Percentiles rank a stretch among this genome's conserved stretches.
phyloP scores from a whole-genome alignment of 257 asterid genomes.

The Leptodermis oblonga region DNA sequence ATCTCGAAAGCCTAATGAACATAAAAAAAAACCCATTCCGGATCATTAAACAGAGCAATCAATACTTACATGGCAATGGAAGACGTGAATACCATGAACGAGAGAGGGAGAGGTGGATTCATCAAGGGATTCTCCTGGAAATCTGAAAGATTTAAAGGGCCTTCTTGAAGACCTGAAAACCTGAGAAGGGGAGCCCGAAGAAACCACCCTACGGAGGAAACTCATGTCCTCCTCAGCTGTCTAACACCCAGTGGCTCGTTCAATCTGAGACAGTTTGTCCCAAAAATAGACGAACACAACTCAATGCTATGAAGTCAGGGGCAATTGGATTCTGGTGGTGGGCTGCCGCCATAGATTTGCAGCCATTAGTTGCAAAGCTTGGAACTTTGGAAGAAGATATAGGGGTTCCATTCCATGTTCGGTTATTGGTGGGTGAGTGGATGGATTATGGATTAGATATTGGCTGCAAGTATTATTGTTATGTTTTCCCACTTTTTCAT shows the following conservation, averaged over 20 bases:
- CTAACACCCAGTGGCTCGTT: neutral
- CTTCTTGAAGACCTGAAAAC: slow-evolving; percentile 36
- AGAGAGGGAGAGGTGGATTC: slow-evolving; percentile 50
- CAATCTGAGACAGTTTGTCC: slow-evolving; percentile 2
- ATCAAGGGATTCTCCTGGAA: slow-evolving; percentile 39
- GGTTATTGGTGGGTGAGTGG: neutral
- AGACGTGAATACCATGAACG: slow-evolving; percentile 81
- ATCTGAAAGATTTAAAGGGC: slow-evolving; percentile 42
- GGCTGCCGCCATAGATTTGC: slow-evolving; percentile 7
- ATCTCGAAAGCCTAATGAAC: neutral
- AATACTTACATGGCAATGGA: slow-evolving; percentile 77
- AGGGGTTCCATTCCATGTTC: neutral
- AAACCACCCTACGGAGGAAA: slow-evolving; percentile 39
- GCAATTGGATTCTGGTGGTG: neutral
- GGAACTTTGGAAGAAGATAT: slow-evolving; percentile 10
- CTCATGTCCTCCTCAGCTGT: slow-evolving; percentile 38
- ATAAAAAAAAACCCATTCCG: neutral
- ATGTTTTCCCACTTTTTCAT: neutral
- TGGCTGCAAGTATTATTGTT: neutral
- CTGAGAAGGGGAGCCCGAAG: slow-evolving; percentile 32
- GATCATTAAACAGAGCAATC: neutral
- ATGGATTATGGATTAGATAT: neutral
- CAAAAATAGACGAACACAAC: slow-evolving; percentile 1
- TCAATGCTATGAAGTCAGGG: neutral
- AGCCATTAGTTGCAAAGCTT: slow-evolving; percentile 12